Conservation (phyloP, 2,329 filamentous ascomycete species). For the Botrytis elliptica region DNA sequence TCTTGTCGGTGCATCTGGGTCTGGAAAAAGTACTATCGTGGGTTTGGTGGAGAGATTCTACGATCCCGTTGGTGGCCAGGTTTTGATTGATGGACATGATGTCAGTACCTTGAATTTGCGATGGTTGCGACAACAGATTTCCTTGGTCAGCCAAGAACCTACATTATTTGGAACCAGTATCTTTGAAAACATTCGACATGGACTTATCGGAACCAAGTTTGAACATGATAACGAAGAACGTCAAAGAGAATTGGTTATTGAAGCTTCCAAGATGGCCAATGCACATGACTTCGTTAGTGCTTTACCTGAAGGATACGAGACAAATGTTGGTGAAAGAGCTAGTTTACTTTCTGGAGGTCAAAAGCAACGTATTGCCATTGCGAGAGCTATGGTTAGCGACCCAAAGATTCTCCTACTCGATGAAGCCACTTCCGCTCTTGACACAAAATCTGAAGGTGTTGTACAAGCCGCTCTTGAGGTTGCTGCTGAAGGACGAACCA, state of each 20-base stretch:
- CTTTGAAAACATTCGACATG: conserved; percentile 84
- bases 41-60: conserved; percentile 94
- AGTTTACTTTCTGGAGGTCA: conserved; percentile 92
- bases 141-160: conserved; percentile 90
- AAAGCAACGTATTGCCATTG: conserved; percentile 95
- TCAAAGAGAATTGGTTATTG: conserved; percentile 68
- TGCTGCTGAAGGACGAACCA: conserved; percentile 82
- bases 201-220: conserved; percentile 78
- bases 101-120: conserved; percentile 78
- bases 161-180: conserved; percentile 88
- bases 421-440: conserved; percentile 89
- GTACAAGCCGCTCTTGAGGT: conserved; percentile 90
- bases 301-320: conserved; percentile 87
- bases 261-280: conserved; percentile 87
- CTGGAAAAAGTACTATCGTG: conserved; percentile 92
- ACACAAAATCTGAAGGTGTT: conserved; percentile 91
- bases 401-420: conserved; percentile 91
- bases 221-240: conserved; percentile 68
- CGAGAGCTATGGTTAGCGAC: conserved; percentile 83
- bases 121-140: conserved; percentile 90
- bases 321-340: conserved; percentile 91
- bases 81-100: conserved; percentile 80
- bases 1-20: conserved; percentile 89
- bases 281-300: conserved; percentile 85
- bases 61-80: conserved; percentile 75